phyloP scores from a whole-genome alignment of 2,329 filamentous ascomycete genomes.

The Chalaropsis ovoidea region DNA sequence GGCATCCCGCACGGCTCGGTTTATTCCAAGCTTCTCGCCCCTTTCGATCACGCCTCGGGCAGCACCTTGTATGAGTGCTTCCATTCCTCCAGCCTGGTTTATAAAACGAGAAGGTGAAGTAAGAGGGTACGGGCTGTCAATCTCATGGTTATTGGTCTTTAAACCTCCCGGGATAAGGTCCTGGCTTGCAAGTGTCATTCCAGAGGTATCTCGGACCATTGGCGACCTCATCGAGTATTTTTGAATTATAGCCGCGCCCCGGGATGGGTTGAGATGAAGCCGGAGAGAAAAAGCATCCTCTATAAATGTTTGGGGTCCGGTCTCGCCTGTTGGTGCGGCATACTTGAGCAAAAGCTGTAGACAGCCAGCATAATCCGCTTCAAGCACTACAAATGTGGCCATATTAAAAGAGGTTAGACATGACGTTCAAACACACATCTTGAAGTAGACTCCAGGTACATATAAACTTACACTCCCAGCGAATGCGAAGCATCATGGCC shows the following conservation, averaged over 20 bases:
- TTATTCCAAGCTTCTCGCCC: constrained; percentile 67
- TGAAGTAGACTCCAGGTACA: background rate
- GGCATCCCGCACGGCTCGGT: constrained; percentile 69
- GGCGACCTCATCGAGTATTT: constrained; percentile 58
- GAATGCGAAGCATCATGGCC: constrained; percentile 82
- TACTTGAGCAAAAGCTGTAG: constrained; percentile 78
- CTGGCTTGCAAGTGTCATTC: constrained; percentile 8
- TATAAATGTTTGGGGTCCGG: constrained; percentile 68
- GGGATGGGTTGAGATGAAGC: constrained; percentile 51
- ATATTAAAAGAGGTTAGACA: constrained; percentile 28
- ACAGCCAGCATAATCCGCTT: constrained; percentile 78
- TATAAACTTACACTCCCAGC: constrained; percentile 64
- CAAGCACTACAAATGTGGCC: constrained; percentile 49
- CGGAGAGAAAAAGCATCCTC: constrained; percentile 71
- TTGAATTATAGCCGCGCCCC: constrained; percentile 55
- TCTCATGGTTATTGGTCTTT: constrained; percentile 25
- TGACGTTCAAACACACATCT: background rate
- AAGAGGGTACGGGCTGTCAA: constrained; percentile 32
- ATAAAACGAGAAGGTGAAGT: constrained; percentile 41
- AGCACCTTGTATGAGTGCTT: constrained; percentile 64
- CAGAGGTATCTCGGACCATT: constrained; percentile 25
- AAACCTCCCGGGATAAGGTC: constrained; percentile 33
- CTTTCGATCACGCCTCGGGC: constrained; percentile 64
- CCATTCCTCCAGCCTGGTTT: constrained; percentile 51
- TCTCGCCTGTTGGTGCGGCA: constrained; percentile 51